These are phyloP conservation scores for Starmerella floris DNA, from an alignment of 805 yeast genomes.

Conservation along the genomic window DNA sequence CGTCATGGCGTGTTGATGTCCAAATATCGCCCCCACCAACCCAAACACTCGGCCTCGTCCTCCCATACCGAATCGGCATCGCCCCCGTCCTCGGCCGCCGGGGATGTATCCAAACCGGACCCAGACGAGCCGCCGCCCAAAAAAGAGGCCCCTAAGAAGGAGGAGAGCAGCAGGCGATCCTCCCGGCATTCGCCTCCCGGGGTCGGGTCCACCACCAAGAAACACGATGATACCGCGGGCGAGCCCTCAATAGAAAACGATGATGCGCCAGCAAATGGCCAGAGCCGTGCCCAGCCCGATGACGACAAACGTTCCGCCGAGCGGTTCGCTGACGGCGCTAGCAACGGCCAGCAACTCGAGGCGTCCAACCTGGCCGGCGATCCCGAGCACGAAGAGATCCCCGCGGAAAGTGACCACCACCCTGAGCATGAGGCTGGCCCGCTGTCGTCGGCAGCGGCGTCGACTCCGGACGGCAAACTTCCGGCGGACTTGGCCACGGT, in stretches of 20 bases:
- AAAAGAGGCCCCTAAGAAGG: not conserved
- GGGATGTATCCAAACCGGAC: not conserved
- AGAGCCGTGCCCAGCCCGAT: not conserved
- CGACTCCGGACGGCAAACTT: not conserved
- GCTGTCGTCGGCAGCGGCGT: not conserved
- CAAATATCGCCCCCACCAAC: slow-evolving; percentile 6
- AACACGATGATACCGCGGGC: not conserved
- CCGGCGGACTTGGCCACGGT: not conserved
- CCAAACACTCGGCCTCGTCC: not conserved
- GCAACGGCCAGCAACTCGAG: not conserved
- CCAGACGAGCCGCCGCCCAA: not conserved
- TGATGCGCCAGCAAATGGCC: not conserved
- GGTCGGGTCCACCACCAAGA: not conserved
- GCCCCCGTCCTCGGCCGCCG: not conserved
- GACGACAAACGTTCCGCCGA: not conserved
- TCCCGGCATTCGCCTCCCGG: not conserved
- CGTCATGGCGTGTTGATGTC: slow-evolving; percentile 13
- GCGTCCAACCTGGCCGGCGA: not conserved
- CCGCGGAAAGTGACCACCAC: not conserved
- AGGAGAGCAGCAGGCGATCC: not conserved
- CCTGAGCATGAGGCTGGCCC: not conserved
- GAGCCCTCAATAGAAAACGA: too few relatives aligned
- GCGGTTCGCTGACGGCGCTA: not conserved
- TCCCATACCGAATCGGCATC: not conserved
- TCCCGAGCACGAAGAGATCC: not conserved